Percentiles rank a stretch among this genome's conserved stretches.
Evolutionary conservation across 108 stramenopile species (phyloP).

Genomic region (Cyclotella kingstonii): DNA sequence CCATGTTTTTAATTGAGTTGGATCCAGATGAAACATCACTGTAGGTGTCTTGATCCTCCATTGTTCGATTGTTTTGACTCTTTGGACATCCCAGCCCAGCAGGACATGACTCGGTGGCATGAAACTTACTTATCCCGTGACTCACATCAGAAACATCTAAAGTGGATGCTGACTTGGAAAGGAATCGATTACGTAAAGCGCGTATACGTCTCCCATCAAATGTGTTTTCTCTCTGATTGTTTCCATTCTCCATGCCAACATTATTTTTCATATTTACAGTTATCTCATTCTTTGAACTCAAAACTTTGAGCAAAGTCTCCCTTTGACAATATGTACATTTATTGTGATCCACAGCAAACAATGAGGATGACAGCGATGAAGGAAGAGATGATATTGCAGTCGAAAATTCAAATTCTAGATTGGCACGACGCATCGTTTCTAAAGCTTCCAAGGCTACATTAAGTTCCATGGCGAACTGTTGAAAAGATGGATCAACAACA

Average conservation of each 20-base stretch:
- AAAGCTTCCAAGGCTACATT: slow-evolving; percentile 59
- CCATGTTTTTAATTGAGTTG: neutral
- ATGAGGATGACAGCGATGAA: neutral
- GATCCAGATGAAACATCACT: no score
- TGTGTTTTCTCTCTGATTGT: neutral
- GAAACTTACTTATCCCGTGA: no score
- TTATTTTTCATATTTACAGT: slow-evolving; percentile 3
- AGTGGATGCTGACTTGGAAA: slow-evolving; percentile 3
- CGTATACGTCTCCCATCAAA: slow-evolving; percentile 6
- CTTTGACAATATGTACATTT: slow-evolving; percentile 38
- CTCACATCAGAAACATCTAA: neutral
- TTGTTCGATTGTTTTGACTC: neutral
- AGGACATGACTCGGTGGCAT: slow-evolving; percentile 6
- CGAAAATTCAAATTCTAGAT: slow-evolving; percentile 60
- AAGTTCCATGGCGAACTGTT: slow-evolving; percentile 45
- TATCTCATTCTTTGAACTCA: neutral
- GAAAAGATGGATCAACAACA: slow-evolving; percentile 5
- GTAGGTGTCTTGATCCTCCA: neutral
- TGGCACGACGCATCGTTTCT: slow-evolving; percentile 60
- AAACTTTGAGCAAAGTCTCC: slow-evolving; percentile 15
- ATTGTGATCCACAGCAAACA: slow-evolving; percentile 14
- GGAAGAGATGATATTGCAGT: slow-evolving; percentile 1
- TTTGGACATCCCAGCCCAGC: neutral
- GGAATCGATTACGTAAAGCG: neutral
- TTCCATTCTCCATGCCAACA: neutral